phyloP scores from a whole-genome alignment of 306 rosid species.

The Castanopsis chinensis region DNA sequence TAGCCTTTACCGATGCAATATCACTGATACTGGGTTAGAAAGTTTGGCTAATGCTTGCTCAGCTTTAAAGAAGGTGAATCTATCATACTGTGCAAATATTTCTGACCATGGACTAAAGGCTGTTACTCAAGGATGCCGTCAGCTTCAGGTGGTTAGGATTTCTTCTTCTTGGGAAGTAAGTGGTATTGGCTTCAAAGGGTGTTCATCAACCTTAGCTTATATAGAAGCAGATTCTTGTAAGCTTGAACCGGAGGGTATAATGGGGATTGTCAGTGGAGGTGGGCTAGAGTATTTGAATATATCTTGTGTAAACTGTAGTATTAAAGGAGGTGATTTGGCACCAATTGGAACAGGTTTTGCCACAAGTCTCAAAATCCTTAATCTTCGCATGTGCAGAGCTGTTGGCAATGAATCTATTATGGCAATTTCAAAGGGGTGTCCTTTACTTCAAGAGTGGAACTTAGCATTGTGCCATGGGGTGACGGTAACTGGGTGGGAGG shows the following conservation, averaged over 20 bases:
- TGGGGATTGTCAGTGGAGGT: constrained; percentile 47
- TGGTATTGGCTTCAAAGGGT: constrained; percentile 53
- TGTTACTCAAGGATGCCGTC: constrained; percentile 36
- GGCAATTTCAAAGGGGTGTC: constrained; percentile 53
- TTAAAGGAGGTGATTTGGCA: constrained; percentile 34
- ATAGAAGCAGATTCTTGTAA: constrained; percentile 56
- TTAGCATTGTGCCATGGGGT: constrained; percentile 58
- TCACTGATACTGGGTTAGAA: constrained; percentile 51
- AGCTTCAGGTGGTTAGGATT: constrained; percentile 44
- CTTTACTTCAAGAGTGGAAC: constrained; percentile 62
- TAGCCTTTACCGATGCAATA: constrained; percentile 51
- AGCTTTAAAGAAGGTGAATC: constrained; percentile 44
- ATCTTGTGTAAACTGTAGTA: constrained; percentile 34
- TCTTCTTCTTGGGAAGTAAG: constrained; percentile 38
- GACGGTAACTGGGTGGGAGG: constrained; percentile 47
- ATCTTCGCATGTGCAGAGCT: constrained; percentile 50
- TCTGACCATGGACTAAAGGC: constrained; percentile 52
- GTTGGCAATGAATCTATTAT: constrained; percentile 34
- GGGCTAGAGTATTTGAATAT: constrained; percentile 51
- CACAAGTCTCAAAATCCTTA: constrained; percentile 42
- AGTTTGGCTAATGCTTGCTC: constrained; percentile 42
- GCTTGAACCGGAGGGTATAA: constrained; percentile 45
- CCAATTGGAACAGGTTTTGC: constrained; percentile 37
- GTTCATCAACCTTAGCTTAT: constrained; percentile 47
- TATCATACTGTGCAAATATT: constrained; percentile 44